phyloP scores from a whole-genome alignment of 345 rosid species.

The Eucalyptus sp. region DNA sequence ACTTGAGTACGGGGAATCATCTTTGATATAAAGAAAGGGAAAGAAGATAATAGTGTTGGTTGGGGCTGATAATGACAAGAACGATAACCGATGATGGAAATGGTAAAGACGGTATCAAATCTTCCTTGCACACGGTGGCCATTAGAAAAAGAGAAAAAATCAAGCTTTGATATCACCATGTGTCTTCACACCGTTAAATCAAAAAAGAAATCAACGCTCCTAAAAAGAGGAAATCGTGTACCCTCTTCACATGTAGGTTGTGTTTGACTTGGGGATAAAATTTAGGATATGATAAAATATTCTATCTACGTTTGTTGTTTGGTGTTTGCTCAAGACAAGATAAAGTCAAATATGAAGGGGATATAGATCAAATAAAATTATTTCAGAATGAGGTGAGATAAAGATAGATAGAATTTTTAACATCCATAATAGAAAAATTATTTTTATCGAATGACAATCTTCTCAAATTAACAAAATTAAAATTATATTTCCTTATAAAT shows the following conservation, averaged over 20 bases:
- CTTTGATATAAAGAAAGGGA: neutral
- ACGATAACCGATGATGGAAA: neutral
- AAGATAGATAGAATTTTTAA: rapidly evolving
- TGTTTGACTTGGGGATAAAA: rapidly evolving
- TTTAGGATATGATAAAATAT: too few relatives aligned
- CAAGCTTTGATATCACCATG: neutral
- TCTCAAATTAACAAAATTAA: too few relatives aligned
- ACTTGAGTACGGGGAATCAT: neutral
- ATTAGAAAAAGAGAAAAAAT: neutral
- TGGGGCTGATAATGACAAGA: neutral
- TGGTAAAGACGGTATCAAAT: neutral
- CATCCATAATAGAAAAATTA: rapidly evolving
- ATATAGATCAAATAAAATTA: rapidly evolving
- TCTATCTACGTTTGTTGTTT: rapidly evolving
- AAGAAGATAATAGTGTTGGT: neutral
- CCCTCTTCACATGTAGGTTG: neutral
- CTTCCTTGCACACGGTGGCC: rapidly evolving
- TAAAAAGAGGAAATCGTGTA: neutral
- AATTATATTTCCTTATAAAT: too few relatives aligned
- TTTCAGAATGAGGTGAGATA: rapidly evolving
- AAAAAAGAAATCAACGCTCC: neutral
- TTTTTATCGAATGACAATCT: too few relatives aligned
- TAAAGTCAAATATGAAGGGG: rapidly evolving
- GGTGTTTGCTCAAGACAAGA: too few relatives aligned
- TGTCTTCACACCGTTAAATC: neutral